phyloP scores from a whole-genome alignment of 139 green algal species.

The Nannochloris sp. region DNA sequence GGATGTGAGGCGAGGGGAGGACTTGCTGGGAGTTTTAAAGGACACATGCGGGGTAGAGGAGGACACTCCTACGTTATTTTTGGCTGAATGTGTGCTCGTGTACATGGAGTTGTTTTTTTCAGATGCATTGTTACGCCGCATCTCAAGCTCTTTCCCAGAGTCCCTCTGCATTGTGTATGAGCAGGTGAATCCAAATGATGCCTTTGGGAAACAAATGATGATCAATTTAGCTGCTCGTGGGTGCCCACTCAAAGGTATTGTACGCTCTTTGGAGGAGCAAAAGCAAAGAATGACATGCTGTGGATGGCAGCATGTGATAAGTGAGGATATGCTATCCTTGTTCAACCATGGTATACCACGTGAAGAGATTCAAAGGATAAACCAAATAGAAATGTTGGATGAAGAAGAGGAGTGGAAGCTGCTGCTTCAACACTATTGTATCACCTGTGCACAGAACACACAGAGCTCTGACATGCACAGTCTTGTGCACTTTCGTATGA shows the following conservation, averaged over 20 bases:
- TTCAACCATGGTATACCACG: conserved; percentile 53
- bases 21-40: conserved; percentile 32
- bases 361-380: conserved; percentile 33
- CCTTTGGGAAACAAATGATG: conserved; percentile 83
- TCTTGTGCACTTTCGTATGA: too few species aligned
- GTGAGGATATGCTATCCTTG: conserved; percentile 59
- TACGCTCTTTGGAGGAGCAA: conserved; percentile 46
- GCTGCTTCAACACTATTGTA: conserved; percentile 87
- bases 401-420: conserved; percentile 96
- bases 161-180: conserved; percentile 68
- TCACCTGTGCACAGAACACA: conserved; percentile 38
- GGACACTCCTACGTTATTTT: conserved; percentile 51
- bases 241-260: conserved; percentile 68
- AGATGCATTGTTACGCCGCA: conserved; percentile 27
- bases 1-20: conserved; percentile 49
- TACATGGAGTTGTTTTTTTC: conserved; percentile 61
- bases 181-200: conserved; percentile 71
- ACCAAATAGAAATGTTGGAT: conserved; percentile 68
- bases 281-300: conserved; percentile 29
- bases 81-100: conserved; percentile 82
- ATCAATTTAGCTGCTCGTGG: conserved; percentile 71
- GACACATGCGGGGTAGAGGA: conserved; percentile 38
- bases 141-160: conserved; percentile 30
- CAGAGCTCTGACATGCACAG: background rate
- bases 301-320: conserved; percentile 49